Percentiles rank a stretch among this genome's conserved stretches.
Evolutionary conservation across 108 stramenopile genomes (phyloP).

Genomic region (Fragilaria crotonensis): DNA sequence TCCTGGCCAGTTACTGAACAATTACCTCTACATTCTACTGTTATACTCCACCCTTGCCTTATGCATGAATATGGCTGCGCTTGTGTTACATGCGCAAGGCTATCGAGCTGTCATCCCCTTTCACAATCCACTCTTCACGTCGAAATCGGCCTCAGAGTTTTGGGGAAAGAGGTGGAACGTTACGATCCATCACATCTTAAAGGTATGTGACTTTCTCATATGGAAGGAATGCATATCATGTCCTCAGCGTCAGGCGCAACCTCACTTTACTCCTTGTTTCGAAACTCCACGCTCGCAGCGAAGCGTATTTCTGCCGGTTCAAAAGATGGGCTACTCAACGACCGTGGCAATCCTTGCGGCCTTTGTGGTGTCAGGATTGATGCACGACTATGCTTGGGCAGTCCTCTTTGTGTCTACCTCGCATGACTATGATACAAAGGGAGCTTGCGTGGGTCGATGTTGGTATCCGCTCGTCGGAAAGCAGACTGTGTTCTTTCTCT

Average conservation of each 20-base stretch:
- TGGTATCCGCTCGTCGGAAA: slow-evolving; percentile 20
- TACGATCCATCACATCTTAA: slow-evolving; percentile 25
- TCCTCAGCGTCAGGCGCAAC: no score
- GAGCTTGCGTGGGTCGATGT: slow-evolving; percentile 3
- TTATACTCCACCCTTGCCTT: slow-evolving; percentile 13
- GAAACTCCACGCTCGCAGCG: slow-evolving; percentile 3
- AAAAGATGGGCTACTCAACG: slow-evolving; percentile 10
- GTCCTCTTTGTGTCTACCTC: slow-evolving; percentile 13
- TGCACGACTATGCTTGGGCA: slow-evolving; percentile 41
- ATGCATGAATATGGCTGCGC: slow-evolving; percentile 13
- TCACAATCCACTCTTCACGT: slow-evolving; percentile 28
- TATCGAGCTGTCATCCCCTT: slow-evolving; percentile 13
- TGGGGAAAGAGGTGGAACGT: slow-evolving; percentile 45
- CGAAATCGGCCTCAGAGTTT: slow-evolving; percentile 29
- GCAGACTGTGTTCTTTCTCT: slow-evolving; percentile 36
- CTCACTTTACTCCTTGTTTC: no score
- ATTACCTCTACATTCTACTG: slow-evolving; percentile 15
- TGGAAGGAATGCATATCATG: neutral
- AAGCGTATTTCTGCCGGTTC: slow-evolving; percentile 34
- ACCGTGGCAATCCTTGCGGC: slow-evolving; percentile 24
- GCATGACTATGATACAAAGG: slow-evolving; percentile 9
- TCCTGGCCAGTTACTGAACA: slow-evolving; percentile 21
- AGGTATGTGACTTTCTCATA: slow-evolving; percentile 11
- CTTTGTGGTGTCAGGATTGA: slow-evolving; percentile 41
- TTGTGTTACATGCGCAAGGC: slow-evolving; percentile 21